A percentile compares a stretch with the other conserved stretches of the same genome.
Evolutionary conservation across 2,329 filamentous ascomycete species (phyloP).

Genomic region (Hymenoscyphus repandus): DNA sequence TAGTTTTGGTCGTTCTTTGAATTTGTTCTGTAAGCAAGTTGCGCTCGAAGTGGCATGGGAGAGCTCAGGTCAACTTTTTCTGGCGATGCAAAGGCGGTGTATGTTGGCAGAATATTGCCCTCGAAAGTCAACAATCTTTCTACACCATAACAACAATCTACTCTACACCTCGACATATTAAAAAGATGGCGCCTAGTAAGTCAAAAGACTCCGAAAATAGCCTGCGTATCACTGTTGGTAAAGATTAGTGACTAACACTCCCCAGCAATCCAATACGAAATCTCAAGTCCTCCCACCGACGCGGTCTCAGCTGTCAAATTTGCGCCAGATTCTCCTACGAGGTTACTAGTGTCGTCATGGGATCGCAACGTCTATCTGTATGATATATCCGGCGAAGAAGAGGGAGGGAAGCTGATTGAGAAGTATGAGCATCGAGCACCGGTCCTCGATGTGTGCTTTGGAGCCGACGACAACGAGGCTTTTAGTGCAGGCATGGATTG

Average conservation of each 20-base stretch:
- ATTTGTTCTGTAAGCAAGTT: no score
- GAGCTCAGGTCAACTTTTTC: not conserved
- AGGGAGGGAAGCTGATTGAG: constrained; percentile 54
- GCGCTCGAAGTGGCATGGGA: not conserved
- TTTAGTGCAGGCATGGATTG: constrained; percentile 85
- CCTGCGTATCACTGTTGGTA: constrained; percentile 3
- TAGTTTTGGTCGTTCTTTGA: no score
- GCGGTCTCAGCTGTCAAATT: constrained; percentile 84
- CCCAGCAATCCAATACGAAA: constrained; percentile 70
- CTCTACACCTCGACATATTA: not conserved
- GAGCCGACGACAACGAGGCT: constrained; percentile 72
- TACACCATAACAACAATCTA: not conserved
- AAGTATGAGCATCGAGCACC: constrained; percentile 79
- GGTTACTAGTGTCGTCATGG: constrained; percentile 90
- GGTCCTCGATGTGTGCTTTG: constrained; percentile 88
- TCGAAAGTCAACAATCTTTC: constrained; percentile 5
- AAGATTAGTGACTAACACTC: constrained; percentile 3
- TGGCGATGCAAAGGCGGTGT: not conserved
- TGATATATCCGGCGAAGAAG: constrained; percentile 58
- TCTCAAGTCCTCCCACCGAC: constrained; percentile 77
- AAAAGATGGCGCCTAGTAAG: constrained; percentile 39
- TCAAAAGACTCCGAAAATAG: not conserved
- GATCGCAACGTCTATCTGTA: constrained; percentile 89
- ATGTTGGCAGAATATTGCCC: not conserved
- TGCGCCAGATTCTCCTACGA: constrained; percentile 67